A percentile compares a stretch with the other conserved stretches of the same genome.
Evolutionary conservation across 1,139 yeast genomes (phyloP).

Genomic region (Blastobotrys persicus): DNA sequence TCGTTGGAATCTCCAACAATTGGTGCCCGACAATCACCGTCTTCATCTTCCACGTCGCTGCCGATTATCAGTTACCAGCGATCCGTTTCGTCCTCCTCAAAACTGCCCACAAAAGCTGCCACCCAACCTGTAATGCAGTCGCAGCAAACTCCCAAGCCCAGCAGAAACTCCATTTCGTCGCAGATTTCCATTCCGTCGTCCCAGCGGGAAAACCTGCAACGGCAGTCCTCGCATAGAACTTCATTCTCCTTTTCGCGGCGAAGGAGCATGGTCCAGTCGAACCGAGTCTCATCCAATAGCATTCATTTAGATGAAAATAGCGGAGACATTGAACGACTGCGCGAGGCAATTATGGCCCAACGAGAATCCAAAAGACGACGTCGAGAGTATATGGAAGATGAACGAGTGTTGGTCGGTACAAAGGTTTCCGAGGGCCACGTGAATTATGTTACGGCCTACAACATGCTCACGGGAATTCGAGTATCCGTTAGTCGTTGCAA

Average conservation of each 20-base stretch:
- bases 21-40: neutral
- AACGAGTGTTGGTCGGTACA: conserved; percentile 69
- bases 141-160: neutral
- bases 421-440: conserved; percentile 90
- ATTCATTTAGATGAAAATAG: conserved; percentile 18
- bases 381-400: conserved; percentile 52
- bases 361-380: conserved; percentile 45
- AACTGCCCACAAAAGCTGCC: neutral
- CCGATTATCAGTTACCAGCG: conserved; percentile 3
- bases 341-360: conserved; percentile 38
- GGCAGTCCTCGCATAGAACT: conserved; percentile 23
- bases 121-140: neutral
- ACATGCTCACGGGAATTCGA: conserved; percentile 95
- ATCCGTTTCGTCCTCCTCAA: neutral
- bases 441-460: conserved; percentile 90
- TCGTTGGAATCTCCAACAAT: neutral
- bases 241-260: conserved; percentile 30
- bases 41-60: conserved; percentile 1
- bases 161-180: conserved; percentile 17
- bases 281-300: conserved; percentile 15
- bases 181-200: conserved; percentile 14
- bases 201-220: conserved; percentile 10
- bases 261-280: conserved; percentile 21
- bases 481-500: conserved; percentile 87
- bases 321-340: conserved; percentile 30